Evolutionary conservation across 208 protist genomes (phyloP).

Genomic region (Leishmania lainsoni): DNA sequence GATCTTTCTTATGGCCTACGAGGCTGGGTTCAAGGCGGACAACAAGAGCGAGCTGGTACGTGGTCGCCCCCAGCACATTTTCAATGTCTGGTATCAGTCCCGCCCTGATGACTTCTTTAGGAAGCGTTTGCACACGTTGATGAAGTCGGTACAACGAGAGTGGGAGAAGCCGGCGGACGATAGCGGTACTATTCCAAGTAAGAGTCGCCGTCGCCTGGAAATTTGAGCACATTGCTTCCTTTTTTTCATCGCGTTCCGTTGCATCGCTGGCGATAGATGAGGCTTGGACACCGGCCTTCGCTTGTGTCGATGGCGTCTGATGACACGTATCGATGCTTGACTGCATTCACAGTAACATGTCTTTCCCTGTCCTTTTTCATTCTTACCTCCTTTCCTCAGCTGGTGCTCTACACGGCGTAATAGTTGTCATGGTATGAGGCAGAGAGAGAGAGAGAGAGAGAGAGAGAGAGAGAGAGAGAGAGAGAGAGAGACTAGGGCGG

Average conservation of each 20-base stretch:
- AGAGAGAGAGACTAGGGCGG: background rate
- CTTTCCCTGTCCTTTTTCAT: background rate
- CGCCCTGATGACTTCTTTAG: slow-evolving; percentile 61
- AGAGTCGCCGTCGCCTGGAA: slow-evolving; percentile 33
- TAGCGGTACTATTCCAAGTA: slow-evolving; percentile 25
- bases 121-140: slow-evolving; percentile 50
- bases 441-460: background rate
- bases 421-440: background rate
- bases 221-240: background rate
- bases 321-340: background rate
- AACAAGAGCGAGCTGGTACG: slow-evolving; percentile 47
- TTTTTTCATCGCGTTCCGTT: background rate
- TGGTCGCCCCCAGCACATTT: slow-evolving; percentile 66
- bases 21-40: slow-evolving; percentile 59
- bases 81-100: slow-evolving; percentile 87
- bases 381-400: background rate
- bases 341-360: background rate
- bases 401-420: background rate
- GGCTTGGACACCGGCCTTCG: background rate
- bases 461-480: background rate
- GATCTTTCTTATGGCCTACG: slow-evolving; percentile 79
- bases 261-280: background rate
- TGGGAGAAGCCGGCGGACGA: slow-evolving; percentile 58
- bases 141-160: slow-evolving; percentile 73
- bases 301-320: background rate